Evolutionary conservation across 139 green algal genomes (phyloP), one percentile per base, ranked within the genome.

Genomic region (Coelastrella sp.): DNA sequence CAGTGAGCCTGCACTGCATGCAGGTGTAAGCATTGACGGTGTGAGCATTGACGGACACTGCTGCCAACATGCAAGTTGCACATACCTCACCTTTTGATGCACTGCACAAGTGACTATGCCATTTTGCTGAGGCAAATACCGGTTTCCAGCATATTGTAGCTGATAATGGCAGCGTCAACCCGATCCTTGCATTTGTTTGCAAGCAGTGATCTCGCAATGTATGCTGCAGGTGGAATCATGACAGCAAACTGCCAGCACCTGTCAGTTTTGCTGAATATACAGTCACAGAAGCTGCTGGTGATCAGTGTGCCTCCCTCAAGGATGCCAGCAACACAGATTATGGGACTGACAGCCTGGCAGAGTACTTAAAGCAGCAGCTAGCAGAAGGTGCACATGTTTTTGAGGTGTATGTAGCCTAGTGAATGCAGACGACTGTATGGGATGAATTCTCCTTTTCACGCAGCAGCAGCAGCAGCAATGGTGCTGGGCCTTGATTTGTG

Each of bases 171-270:
- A n/a, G n/a, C n/a, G n/a, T n/a, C n/a, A n/a, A n/a, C n/a, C n/a
- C n/a, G n/a, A n/a, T n/a, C n/a, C 45, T 0, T 57, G 45, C 45
- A 57, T 1, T 2, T 9, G 45, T 64, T 32, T 64, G 53, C 53
- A 19, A 5, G 27, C 53, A 64, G 19, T 27, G 21, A 9, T 5
- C 2, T 8, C 6, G 53, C 53, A 8, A 21, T 32, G 30, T 64
- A 64, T 21, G 17, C 43, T 48, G 71, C 25, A 92, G 90, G 90
- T 92, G 79, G 57, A 93, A 91, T 53, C 57, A 93, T 45, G 90
- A 93, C 86, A 91, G 89, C 72, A 60, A 81, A 4, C 76, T 93
- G 64, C 11, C 43, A 3, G 62, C 62, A 1, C 90, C 90, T 1
- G 17, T 74, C 48, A 74, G 38, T 19, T 76, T 87, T 41, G 30